Percentiles rank a stretch among this genome's conserved stretches.
Evolutionary conservation across 2,329 filamentous ascomycete genomes (phyloP).

Genomic region (Plenodomus lindquistii): DNA sequence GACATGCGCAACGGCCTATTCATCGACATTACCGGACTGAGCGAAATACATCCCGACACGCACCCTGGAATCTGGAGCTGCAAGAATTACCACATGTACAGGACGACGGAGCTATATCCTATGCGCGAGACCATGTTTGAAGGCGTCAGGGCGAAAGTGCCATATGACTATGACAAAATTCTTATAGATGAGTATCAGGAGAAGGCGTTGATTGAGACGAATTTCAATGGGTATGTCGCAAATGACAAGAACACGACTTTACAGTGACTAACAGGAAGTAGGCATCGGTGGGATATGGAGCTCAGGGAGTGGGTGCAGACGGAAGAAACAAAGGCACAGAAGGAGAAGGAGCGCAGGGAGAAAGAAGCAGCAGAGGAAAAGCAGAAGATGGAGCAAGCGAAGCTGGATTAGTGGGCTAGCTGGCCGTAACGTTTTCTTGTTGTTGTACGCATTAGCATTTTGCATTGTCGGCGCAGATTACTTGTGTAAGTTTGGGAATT

Average conservation of each 20-base stretch:
- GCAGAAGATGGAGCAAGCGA: constrained; percentile 14
- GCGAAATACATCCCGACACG: constrained; percentile 64
- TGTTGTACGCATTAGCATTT: background rate
- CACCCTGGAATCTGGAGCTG: constrained; percentile 73
- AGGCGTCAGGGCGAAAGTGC: constrained; percentile 70
- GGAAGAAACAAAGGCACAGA: constrained; percentile 16
- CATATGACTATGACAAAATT: constrained; percentile 69
- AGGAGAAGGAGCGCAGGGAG: constrained; percentile 9
- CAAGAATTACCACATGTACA: constrained; percentile 78
- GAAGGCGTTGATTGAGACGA: constrained; percentile 63
- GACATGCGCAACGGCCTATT: constrained; percentile 76
- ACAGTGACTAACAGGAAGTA: constrained; percentile 34
- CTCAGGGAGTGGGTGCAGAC: constrained; percentile 63
- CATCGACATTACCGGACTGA: constrained; percentile 79
- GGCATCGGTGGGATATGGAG: constrained; percentile 64
- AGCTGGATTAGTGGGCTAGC: constrained; percentile 23
- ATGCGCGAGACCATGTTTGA: constrained; percentile 75
- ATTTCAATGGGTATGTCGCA: constrained; percentile 60
- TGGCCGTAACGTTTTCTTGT: constrained; percentile 13
- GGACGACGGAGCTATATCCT: constrained; percentile 73
- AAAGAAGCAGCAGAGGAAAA: constrained; percentile 14
- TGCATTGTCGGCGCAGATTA: background rate
- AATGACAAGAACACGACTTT: background rate
- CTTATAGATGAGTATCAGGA: constrained; percentile 67
- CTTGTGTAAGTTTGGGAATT: constrained; percentile 5